Evolutionary conservation across 805 yeast species (phyloP).

Genomic region (Kluyveromyces starmeri): DNA sequence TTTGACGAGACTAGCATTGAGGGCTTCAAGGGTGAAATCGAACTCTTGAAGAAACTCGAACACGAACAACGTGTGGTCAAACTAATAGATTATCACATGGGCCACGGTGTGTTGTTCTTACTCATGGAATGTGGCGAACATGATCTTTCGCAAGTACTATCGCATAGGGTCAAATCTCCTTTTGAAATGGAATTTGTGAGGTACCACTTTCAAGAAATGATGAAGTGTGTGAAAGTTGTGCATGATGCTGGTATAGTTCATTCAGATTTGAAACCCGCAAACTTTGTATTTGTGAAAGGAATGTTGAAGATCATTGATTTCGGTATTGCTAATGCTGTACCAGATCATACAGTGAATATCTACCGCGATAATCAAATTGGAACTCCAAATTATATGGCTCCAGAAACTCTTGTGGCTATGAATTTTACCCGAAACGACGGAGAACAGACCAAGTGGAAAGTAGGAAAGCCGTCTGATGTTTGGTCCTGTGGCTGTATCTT

Average conservation of each 20-base stretch:
- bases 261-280: constrained; percentile 66
- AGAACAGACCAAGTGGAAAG: constrained; percentile 44
- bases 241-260: constrained; percentile 81
- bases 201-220: constrained; percentile 67
- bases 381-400: constrained; percentile 97
- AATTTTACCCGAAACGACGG: constrained; percentile 23
- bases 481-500: constrained; percentile 98
- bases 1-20: constrained; percentile 64
- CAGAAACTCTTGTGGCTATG: constrained; percentile 76
- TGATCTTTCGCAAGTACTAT: constrained; percentile 75
- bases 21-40: constrained; percentile 88
- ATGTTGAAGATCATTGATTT: constrained; percentile 83
- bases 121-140: constrained; percentile 95
- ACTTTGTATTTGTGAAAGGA: constrained; percentile 75
- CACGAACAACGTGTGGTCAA: constrained; percentile 66
- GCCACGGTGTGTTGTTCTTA: constrained; percentile 52
- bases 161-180: constrained; percentile 40
- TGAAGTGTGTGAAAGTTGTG: constrained; percentile 79
- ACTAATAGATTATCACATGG: constrained; percentile 64
- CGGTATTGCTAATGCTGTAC: constrained; percentile 92
- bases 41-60: constrained; percentile 51
- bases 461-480: constrained; percentile 90
- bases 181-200: constrained; percentile 70
- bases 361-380: constrained; percentile 90
- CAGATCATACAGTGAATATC: constrained; percentile 83